Evolutionary conservation across 2,329 filamentous ascomycete species (phyloP).

Genomic region (Fusarium heterosporum): DNA sequence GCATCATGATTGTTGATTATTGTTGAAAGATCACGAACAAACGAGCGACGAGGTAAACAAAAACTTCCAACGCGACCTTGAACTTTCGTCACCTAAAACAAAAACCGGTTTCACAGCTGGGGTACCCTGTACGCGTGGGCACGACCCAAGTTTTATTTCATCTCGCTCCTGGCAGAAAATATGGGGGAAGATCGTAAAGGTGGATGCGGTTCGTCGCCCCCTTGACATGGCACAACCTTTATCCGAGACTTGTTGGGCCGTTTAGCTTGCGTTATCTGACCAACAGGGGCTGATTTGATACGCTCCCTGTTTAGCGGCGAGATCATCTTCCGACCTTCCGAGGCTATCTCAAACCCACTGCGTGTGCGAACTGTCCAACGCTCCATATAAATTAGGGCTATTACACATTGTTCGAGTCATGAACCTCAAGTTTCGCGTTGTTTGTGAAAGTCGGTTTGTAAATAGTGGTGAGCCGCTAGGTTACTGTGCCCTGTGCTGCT

Average conservation of each 20-base stretch:
- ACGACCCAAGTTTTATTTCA: neutral
- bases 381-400: neutral
- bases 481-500: neutral
- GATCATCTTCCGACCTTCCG: neutral
- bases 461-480: neutral
- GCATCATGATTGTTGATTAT: constrained; percentile 8
- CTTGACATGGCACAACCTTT: neutral
- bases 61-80: neutral
- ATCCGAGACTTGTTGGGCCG: neutral
- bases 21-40: neutral
- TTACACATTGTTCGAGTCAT: neutral
- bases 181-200: neutral
- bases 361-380: neutral
- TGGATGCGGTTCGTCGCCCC: neutral
- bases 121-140: neutral
- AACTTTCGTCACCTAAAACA: neutral
- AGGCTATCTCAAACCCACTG: neutral
- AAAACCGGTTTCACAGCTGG: neutral
- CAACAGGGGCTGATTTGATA: neutral
- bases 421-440: neutral
- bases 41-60: neutral
- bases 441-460: neutral
- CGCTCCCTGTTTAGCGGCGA: neutral
- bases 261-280: neutral
- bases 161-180: neutral